Conservation (phyloP, 108 stramenopile genomes). For the Nitzschia inconspicua region DNA sequence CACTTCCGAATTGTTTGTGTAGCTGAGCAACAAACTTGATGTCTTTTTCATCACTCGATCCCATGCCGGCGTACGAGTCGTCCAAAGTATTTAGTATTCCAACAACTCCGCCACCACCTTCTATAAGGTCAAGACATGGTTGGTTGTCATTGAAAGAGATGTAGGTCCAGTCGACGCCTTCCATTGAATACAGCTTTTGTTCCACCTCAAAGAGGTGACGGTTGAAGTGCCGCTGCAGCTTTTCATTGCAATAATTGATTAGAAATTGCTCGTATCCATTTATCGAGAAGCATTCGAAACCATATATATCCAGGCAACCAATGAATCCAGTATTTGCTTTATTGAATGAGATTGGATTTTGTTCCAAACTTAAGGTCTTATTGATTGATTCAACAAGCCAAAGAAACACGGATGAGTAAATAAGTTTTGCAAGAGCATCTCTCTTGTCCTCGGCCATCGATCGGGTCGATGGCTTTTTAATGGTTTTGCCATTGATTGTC, state of each 20-base stretch:
- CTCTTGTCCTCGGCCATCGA: slow-evolving; percentile 87
- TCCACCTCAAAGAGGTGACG: slow-evolving; percentile 94
- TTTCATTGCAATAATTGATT: slow-evolving; percentile 96
- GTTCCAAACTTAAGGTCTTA: slow-evolving; percentile 43
- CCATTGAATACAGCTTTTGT: slow-evolving; percentile 85
- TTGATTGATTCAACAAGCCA: slow-evolving; percentile 92
- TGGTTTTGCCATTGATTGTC: slow-evolving; percentile 72
- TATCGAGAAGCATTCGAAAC: slow-evolving; percentile 92
- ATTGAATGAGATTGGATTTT: neutral
- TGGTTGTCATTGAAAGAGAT: slow-evolving; percentile 98
- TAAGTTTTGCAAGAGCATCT: slow-evolving; percentile 92
- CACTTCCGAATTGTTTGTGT: slow-evolving; percentile 75
- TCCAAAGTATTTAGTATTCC: slow-evolving; percentile 85
- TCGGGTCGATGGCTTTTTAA: slow-evolving; percentile 75
- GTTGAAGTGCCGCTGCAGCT: slow-evolving; percentile 94
- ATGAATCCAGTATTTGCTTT: slow-evolving; percentile 57
- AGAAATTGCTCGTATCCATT: slow-evolving; percentile 96
- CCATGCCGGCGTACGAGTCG: slow-evolving; percentile 90
- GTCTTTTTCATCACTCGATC: slow-evolving; percentile 76
- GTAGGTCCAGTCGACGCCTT: slow-evolving; percentile 96
- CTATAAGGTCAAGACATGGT: slow-evolving; percentile 94
- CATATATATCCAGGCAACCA: slow-evolving; percentile 97
- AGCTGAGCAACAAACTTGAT: slow-evolving; percentile 86
- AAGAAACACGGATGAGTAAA: slow-evolving; percentile 86
- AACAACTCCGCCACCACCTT: slow-evolving; percentile 72